Percentiles rank a stretch among this genome's conserved stretches.
phyloP scores from a whole-genome alignment of 805 yeast species.

The Lachancea fermentati region DNA sequence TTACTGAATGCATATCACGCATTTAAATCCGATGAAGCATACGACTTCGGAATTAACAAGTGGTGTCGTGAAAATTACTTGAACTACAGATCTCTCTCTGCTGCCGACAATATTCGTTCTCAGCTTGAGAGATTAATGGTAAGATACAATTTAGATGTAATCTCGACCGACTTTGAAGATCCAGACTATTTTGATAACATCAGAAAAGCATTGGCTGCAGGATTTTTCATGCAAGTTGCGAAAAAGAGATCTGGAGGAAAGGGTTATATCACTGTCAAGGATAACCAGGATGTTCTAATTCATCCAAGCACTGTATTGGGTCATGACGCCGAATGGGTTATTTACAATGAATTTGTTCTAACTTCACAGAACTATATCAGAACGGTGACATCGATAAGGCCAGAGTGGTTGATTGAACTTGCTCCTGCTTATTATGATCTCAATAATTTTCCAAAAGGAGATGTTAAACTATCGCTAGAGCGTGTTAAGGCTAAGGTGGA shows the following conservation, averaged over 20 bases:
- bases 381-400: conserved; percentile 84
- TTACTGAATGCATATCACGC: conserved; percentile 83
- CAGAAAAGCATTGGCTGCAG: conserved; percentile 81
- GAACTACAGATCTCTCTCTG: conserved; percentile 73
- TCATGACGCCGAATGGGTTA: conserved; percentile 88
- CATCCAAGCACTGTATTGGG: conserved; percentile 91
- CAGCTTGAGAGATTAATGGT: conserved; percentile 84
- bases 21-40: conserved; percentile 70
- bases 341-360: conserved; percentile 91
- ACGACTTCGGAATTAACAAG: conserved; percentile 54
- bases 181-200: conserved; percentile 70
- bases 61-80: conserved; percentile 94
- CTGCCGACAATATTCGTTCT: conserved; percentile 81
- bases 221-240: conserved; percentile 98
- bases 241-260: conserved; percentile 77
- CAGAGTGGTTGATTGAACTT: conserved; percentile 86
- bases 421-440: conserved; percentile 63
- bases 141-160: conserved; percentile 65
- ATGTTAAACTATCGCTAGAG: conserved; percentile 62
- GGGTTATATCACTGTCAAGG: conserved; percentile 88
- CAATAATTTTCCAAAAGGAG: conserved; percentile 63
- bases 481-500: conserved; percentile 50
- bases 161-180: conserved; percentile 61
- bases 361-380: conserved; percentile 92
- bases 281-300: conserved; percentile 89